These are phyloP conservation scores for Russula virescens DNA, from an alignment of 768 basidiomycete species.

Conservation along the genomic window DNA sequence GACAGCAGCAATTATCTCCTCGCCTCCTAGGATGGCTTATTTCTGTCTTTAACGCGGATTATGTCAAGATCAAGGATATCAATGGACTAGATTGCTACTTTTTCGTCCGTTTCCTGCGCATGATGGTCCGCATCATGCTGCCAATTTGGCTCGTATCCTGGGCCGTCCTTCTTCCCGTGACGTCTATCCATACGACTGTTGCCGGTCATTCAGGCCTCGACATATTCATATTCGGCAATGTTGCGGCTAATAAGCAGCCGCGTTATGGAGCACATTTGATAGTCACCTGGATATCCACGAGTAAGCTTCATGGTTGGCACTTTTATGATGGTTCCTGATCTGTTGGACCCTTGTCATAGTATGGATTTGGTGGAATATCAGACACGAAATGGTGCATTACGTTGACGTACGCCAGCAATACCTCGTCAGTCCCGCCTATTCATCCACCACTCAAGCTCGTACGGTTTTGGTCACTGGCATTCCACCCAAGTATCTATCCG, in stretches of 20 bases:
- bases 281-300: constrained; percentile 69
- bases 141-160: constrained; percentile 93
- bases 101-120: constrained; percentile 82
- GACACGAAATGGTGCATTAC: constrained; percentile 74
- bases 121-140: constrained; percentile 76
- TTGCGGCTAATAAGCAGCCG: constrained; percentile 40
- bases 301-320: constrained; percentile 37
- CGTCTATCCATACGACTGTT: constrained; percentile 47
- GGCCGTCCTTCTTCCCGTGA: constrained; percentile 75
- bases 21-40: constrained; percentile 60
- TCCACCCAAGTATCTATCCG: constrained; percentile 69
- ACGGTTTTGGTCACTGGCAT: constrained; percentile 91
- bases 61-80: constrained; percentile 51
- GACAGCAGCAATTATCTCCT: constrained; percentile 46
- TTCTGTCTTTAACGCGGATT: constrained; percentile 56
- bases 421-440: constrained; percentile 68
- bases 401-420: constrained; percentile 74
- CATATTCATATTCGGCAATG: constrained; percentile 77
- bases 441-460: constrained; percentile 77
- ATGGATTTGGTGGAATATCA: constrained; percentile 84
- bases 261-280: constrained; percentile 79
- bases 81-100: constrained; percentile 93
- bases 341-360: constrained; percentile 39
- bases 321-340: background rate
- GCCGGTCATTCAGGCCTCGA: constrained; percentile 52